Evolutionary conservation across 345 rosid species (phyloP), one percentile per base, ranked within the genome.

Genomic region (Adansonia digitata): DNA sequence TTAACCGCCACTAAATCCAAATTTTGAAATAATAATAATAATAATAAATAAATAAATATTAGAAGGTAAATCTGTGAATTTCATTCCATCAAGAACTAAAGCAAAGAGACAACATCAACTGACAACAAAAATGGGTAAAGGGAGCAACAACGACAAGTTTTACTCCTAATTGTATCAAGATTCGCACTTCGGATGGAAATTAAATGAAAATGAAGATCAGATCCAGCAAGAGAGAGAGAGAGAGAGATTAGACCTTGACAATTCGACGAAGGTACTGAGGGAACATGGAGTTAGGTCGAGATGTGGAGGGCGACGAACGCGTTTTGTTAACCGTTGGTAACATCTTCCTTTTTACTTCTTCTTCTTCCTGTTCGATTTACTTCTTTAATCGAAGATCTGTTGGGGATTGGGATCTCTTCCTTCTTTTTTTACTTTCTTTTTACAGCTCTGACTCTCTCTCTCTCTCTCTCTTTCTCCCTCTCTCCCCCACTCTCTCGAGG

Each of bases 211-310:
- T 46, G 77, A 60, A 78, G 81, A 77, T 78, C 87, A 78, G 82
- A 83, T 73, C 85, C 72, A 45, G 53, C 26, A n/a, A n/a, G 34
- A 4, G 71, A 29, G 35, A 53, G 73, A 77, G 74, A 6, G 68
- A 35, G 35, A 59, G 73, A 75, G 74, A 71, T 73, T 65, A 76
- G 68, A 96, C 99, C 99, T 96, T 96, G 81, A 96, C 84, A 76
- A 96, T 96, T 67, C 98, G 92, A 73, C 99, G 97, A 77, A 96
- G 92, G 81, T 92, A 93, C 78, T 88, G 97, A 66, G 89, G 91
- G 86, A 89, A 84, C 84, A 82, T 71, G 65, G 94, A 82, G 53
- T 82, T 89, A 69, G 93, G 77, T 76, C 97, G 92, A 75, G 94
- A 85, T 52, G 88, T 67, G 74, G 97, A 84, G 77, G 93, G 85